phyloP scores from a whole-genome alignment of 306 rosid genomes.

The Argentina anserina region DNA sequence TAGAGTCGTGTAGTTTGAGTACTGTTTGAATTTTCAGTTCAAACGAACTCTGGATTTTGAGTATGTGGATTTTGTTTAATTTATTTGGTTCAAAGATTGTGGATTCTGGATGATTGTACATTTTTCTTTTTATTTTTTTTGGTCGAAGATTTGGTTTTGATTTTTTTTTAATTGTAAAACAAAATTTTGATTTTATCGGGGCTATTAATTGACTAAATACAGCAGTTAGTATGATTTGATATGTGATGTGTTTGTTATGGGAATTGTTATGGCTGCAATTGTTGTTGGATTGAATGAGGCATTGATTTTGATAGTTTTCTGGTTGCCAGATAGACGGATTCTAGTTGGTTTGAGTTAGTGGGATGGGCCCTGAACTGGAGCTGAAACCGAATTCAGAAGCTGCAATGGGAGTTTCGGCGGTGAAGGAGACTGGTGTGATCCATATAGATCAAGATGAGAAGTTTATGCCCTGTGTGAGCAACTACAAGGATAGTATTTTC shows the following conservation, averaged over 20 bases:
- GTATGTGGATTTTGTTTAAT: not conserved
- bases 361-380: conserved; percentile 52
- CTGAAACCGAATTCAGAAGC: conserved; percentile 31
- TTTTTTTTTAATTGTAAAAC: not conserved
- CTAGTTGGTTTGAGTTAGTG: conserved; percentile 18
- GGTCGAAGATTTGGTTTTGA: not conserved
- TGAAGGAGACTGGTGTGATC: conserved; percentile 30
- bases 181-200: not conserved
- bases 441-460: conserved; percentile 15
- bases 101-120: not conserved
- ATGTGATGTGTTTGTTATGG: not conserved
- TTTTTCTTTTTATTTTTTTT: not conserved
- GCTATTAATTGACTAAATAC: not conserved
- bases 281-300: not conserved
- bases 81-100: not conserved
- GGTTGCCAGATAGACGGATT: conserved; percentile 10
- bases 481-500: conserved; percentile 22
- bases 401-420: conserved; percentile 28
- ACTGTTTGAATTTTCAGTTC: not conserved
- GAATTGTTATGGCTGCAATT: conserved; percentile 1
- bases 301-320: not conserved
- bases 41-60: too few relatives aligned
- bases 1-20: not conserved
- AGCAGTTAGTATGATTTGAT: too few relatives aligned
- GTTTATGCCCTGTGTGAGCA: conserved; percentile 28